phyloP scores from a whole-genome alignment of 179 eudicot genomes.

The Beta corolliflora region DNA sequence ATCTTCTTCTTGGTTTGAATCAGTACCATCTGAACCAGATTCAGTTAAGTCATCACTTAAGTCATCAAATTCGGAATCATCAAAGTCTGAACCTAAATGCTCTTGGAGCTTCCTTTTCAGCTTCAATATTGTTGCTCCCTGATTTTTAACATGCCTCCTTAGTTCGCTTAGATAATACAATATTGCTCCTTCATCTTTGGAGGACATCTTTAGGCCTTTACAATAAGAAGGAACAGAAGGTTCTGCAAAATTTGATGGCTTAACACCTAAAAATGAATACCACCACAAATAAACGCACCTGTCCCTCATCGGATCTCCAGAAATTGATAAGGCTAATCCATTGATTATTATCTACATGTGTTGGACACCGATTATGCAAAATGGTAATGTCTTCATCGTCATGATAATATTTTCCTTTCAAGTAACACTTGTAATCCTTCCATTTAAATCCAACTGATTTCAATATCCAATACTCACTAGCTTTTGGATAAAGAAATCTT shows the following conservation, averaged over 20 bases:
- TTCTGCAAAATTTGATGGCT: neutral
- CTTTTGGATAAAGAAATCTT: neutral
- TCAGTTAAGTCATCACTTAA: neutral
- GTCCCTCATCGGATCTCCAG: neutral
- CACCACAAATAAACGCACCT: neutral
- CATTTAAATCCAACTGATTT: neutral
- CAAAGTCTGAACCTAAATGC: neutral
- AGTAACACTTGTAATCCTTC: neutral
- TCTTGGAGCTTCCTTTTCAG: neutral
- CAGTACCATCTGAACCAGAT: too few relatives aligned
- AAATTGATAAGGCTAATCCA: slow-evolving; percentile 9
- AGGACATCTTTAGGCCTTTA: neutral
- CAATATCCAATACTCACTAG: neutral
- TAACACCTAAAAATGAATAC: neutral
- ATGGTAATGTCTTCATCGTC: neutral
- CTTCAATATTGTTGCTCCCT: neutral
- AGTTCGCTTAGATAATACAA: too few relatives aligned
- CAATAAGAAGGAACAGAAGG: neutral
- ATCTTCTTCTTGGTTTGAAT: neutral
- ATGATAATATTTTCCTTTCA: neutral
- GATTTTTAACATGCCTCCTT: neutral
- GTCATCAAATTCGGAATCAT: neutral
- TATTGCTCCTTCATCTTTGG: too few relatives aligned
- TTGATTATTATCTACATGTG: neutral
- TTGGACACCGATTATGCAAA: neutral